phyloP scores from a whole-genome alignment of 768 basidiomycete species.

The Trametes sanguinea region DNA sequence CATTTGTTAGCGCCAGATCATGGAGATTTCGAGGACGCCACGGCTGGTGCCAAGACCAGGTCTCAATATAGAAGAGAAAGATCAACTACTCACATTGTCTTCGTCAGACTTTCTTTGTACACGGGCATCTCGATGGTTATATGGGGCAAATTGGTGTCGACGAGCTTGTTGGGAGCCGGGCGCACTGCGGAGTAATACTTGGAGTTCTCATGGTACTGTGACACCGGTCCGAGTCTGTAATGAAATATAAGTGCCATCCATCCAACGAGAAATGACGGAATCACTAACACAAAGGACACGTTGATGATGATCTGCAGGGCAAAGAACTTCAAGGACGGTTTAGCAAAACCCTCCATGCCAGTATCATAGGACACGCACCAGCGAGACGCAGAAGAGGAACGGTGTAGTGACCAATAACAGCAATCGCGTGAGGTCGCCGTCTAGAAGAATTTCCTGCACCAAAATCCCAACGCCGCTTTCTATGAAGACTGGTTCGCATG shows the following conservation, averaged over 20 bases:
- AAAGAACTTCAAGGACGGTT: slow-evolving; percentile 59
- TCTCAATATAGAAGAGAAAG: not conserved
- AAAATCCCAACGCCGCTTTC: slow-evolving; percentile 59
- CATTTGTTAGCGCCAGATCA: slow-evolving; percentile 4
- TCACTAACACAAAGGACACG: slow-evolving; percentile 56
- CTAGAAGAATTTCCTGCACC: slow-evolving; percentile 67
- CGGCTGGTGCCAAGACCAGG: not conserved
- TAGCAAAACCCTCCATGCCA: not conserved
- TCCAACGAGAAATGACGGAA: slow-evolving; percentile 28
- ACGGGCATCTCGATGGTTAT: slow-evolving; percentile 84
- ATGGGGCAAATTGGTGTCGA: slow-evolving; percentile 69
- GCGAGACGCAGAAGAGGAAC: slow-evolving; percentile 72
- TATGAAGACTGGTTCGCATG: slow-evolving; percentile 59
- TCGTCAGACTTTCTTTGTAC: slow-evolving; percentile 82
- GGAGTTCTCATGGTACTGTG: slow-evolving; percentile 84
- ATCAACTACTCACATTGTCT: slow-evolving; percentile 66
- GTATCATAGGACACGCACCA: slow-evolving; percentile 47
- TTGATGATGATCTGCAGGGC: slow-evolving; percentile 67
- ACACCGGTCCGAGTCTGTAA: slow-evolving; percentile 73
- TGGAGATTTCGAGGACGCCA: not conserved
- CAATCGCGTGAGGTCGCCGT: slow-evolving; percentile 65
- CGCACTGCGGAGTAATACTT: slow-evolving; percentile 75
- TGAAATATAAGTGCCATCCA: not conserved
- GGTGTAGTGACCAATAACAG: slow-evolving; percentile 65
- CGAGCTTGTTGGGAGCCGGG: slow-evolving; percentile 60